These are phyloP conservation scores for Spironucleus salmonicida DNA, from an alignment of 208 protist genomes.

Conservation along the genomic window DNA sequence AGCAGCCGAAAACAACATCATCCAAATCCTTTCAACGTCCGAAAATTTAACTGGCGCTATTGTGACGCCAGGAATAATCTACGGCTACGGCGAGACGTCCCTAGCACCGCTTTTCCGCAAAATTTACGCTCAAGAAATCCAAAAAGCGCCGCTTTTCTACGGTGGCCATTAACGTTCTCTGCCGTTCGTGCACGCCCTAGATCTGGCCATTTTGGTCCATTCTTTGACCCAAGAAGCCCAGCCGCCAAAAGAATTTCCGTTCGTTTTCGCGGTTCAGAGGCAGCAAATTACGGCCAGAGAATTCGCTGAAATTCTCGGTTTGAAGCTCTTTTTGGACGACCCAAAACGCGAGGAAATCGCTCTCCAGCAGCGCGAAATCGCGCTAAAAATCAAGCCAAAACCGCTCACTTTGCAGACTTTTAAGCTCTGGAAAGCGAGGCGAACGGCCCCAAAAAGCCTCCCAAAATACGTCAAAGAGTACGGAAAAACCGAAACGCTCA, in stretches of 20 bases:
- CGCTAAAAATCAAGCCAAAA: conserved; percentile 18
- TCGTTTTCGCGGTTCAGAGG: conserved; percentile 25
- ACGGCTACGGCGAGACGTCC: conserved; percentile 22
- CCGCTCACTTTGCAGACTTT: conserved; percentile 14
- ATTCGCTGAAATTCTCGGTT: neutral
- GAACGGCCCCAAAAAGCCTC: neutral
- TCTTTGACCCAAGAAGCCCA: neutral
- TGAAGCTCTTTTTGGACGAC: conserved; percentile 3
- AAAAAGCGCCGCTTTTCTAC: conserved; percentile 1
- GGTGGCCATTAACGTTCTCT: neutral
- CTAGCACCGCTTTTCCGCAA: neutral
- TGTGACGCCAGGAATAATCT: conserved; percentile 9
- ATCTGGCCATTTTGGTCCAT: conserved; percentile 16
- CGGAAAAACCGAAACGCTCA: neutral
- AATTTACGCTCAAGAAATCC: neutral
- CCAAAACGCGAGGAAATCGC: neutral
- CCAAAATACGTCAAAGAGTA: conserved; percentile 1
- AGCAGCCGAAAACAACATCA: neutral
- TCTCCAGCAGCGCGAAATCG: neutral
- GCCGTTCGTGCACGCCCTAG: conserved; percentile 4
- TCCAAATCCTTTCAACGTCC: neutral
- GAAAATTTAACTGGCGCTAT: conserved; percentile 20
- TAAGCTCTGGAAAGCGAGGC: neutral
- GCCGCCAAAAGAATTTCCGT: conserved; percentile 9
- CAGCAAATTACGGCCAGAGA: neutral